A percentile compares a stretch with the other conserved stretches of the same genome.
phyloP scores from a whole-genome alignment of 169 alveolate genomes.

The Ichthyophthirius multifiliis region DNA sequence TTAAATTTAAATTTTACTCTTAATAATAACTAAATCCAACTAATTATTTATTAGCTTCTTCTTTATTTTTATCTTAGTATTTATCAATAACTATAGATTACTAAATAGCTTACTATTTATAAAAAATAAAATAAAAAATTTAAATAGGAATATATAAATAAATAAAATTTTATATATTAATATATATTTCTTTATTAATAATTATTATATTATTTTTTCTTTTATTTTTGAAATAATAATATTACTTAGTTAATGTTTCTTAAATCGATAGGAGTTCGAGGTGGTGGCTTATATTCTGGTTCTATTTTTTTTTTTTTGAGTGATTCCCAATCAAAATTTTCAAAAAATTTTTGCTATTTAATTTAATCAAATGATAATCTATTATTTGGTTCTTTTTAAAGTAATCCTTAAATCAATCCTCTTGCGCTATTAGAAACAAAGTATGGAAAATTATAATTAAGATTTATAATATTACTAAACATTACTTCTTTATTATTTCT shows the following conservation, averaged over 20 bases:
- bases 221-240: no score
- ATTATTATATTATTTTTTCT: no score
- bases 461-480: not conserved
- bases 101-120: no score
- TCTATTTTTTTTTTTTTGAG: constrained; percentile 36
- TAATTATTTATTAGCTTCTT: no score
- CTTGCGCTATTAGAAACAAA: constrained; percentile 25
- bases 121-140: no score
- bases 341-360: constrained; percentile 77
- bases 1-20: no score
- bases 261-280: not conserved
- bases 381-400: constrained; percentile 40
- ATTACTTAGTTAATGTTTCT: not conserved
- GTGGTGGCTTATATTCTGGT: constrained; percentile 58
- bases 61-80: no score
- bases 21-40: no score
- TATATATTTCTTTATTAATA: no score
- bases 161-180: no score
- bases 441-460: not conserved
- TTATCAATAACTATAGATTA: no score
- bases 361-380: constrained; percentile 39
- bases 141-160: no score
- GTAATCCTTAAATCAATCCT: constrained; percentile 20
- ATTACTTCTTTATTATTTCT: constrained; percentile 24
- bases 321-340: constrained; percentile 70